Percentiles rank a stretch among this genome's conserved stretches.
phyloP scores from a whole-genome alignment of 192 early-diverging fungal species.

The Podochytrium sp. region DNA sequence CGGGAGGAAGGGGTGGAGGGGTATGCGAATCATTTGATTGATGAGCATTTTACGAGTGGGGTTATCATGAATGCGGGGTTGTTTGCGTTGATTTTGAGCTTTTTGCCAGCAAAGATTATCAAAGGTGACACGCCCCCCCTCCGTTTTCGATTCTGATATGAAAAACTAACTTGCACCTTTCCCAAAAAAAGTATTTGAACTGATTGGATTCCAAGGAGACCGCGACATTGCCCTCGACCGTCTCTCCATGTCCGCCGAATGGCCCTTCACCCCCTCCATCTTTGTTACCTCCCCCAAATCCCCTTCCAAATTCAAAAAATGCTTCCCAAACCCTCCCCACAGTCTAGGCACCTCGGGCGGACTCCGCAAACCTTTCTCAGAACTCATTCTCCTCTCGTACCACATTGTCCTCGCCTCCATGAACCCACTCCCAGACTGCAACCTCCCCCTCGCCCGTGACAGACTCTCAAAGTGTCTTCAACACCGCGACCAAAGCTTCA shows the following conservation, averaged over 20 bases:
- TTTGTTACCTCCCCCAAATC: slow-evolving; percentile 30
- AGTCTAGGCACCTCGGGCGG: slow-evolving; percentile 47
- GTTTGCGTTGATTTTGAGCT: slow-evolving; percentile 79
- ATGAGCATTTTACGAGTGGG: slow-evolving; percentile 82
- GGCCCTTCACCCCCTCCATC: slow-evolving; percentile 45
- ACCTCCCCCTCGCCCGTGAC: slow-evolving; percentile 64
- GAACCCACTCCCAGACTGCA: slow-evolving; percentile 69
- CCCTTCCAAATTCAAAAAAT: slow-evolving; percentile 4
- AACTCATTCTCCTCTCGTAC: slow-evolving; percentile 72
- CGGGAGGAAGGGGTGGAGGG: slow-evolving; percentile 53
- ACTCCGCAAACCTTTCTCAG: slow-evolving; percentile 78
- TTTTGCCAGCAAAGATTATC: slow-evolving; percentile 64
- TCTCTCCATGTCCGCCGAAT: slow-evolving; percentile 73
- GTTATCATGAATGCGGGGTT: slow-evolving; percentile 76
- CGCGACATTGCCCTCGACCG: slow-evolving; percentile 74
- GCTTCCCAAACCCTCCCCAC: slow-evolving; percentile 28
- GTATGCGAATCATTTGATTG: slow-evolving; percentile 47
- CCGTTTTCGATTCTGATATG: background rate
- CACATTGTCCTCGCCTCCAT: slow-evolving; percentile 75
- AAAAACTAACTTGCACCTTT: background rate
- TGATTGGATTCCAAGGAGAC: slow-evolving; percentile 83
- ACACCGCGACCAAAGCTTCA: slow-evolving; percentile 67
- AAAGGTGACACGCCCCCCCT: background rate
- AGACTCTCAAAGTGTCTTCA: slow-evolving; percentile 60
- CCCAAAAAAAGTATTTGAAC: slow-evolving; percentile 61